These are phyloP conservation scores for Spergularia azorica DNA, from an alignment of 179 eudicot species.

Conservation along the genomic window DNA sequence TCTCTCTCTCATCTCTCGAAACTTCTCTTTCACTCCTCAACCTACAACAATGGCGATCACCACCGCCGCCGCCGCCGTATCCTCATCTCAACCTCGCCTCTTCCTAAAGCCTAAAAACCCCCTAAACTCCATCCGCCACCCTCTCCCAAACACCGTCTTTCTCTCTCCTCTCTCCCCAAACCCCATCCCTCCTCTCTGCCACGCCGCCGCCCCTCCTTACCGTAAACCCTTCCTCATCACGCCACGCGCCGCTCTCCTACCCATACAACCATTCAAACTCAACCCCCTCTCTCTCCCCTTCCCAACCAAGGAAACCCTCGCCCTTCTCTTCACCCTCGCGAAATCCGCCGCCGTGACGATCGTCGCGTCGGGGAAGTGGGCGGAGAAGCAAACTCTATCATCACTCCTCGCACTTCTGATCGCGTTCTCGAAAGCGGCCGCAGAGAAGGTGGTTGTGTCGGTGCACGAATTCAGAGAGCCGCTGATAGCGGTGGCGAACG, in stretches of 20 bases:
- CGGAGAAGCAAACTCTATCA: neutral
- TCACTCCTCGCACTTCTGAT: neutral
- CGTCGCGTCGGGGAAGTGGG: too few relatives aligned
- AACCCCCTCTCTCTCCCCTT: neutral
- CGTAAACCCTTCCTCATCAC: neutral
- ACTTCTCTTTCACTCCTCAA: neutral
- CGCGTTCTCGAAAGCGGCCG: neutral
- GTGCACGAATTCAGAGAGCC: slow-evolving; percentile 33
- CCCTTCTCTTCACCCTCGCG: slow-evolving; percentile 3
- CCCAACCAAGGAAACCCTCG: neutral
- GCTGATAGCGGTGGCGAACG: slow-evolving; percentile 51
- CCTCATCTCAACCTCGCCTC: slow-evolving; percentile 5
- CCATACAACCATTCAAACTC: neutral
- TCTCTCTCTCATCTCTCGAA: too few relatives aligned
- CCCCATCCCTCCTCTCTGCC: neutral
- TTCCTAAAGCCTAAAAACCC: neutral
- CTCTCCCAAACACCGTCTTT: neutral
- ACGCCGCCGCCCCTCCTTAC: neutral
- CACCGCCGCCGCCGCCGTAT: neutral
- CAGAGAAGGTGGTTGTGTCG: slow-evolving; percentile 27
- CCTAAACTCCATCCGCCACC: neutral
- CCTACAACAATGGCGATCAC: slow-evolving; percentile 9
- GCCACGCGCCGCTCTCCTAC: neutral
- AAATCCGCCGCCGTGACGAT: neutral
- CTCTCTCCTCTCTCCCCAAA: neutral